Base-by-base conservation (phyloP, 2,329 filamentous ascomycete species). In the Trichophyton equinum region DNA sequence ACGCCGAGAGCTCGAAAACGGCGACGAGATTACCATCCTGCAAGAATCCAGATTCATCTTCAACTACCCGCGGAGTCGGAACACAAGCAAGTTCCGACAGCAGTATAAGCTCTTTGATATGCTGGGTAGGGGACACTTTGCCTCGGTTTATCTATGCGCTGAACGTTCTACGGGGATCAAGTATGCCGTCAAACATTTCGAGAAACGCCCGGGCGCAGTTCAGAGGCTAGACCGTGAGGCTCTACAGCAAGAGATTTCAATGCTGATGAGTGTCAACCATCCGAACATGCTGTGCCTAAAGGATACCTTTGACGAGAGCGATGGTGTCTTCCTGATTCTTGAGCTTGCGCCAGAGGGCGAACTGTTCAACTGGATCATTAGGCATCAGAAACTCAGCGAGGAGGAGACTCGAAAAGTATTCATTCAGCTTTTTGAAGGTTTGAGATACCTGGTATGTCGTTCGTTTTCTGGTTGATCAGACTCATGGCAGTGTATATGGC, bases 201-300 rank as follows among this genome's bases (percentile, higher is more conserved):
- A 90, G 68, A 94, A 90, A 75, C 85, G 88, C 4, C 81, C 85
- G 1, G 88, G 88, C n/a, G 81, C 86, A 62, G 90, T 91, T 46
- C 91, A 96, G 66, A 84, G 83, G 65, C 87, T 89, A 18, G 92
- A 91, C 73, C 85, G 86, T 4, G 90, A 96, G 62, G 87, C 89
- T 1, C 75, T 97, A 53, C 90, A 96, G 71, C 91, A 97, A 72
- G 95, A 99, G 73, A 95, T 99, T 71, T 92, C 89, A 22, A 89
- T 99, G 15, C 77, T 99, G 63, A 97, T 96, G 91, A 85, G 91
- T n/a, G 90, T 99, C 63, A 95, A 88, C 71, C 94, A 99, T 73
- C 89, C 91, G 3, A 94, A 95, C 66, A 82, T 99, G 59, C 79
- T 99, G 13, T 96, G 91, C 71, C 78, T 99, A 60, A 96, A 95